Percentiles rank a stretch among this genome's conserved stretches.
phyloP scores from a whole-genome alignment of 2,329 filamentous ascomycete genomes.

The Cordyceps tenuipes region DNA sequence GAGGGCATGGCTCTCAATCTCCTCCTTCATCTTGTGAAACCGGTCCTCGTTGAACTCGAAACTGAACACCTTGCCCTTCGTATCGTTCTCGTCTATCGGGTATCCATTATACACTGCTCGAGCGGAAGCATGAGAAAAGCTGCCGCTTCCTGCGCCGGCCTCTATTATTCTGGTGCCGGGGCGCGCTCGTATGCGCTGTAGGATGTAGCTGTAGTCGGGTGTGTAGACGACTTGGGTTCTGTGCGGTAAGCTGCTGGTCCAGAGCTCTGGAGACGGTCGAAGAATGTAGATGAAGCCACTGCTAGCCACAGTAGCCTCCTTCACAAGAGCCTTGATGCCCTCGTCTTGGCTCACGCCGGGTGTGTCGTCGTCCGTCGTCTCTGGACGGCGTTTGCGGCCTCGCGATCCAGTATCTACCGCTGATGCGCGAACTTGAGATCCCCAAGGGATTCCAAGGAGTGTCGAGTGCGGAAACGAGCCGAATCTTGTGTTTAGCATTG shows the following conservation, averaged over 20 bases:
- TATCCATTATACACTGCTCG: conserved; percentile 70
- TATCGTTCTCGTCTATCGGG: conserved; percentile 34
- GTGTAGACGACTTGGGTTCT: conserved; percentile 82
- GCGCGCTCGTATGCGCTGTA: conserved; percentile 65
- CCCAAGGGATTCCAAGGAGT: conserved; percentile 73
- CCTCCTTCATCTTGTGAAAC: conserved; percentile 58
- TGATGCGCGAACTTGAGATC: conserved; percentile 82
- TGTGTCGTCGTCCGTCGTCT: conserved; percentile 32
- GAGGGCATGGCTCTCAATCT: conserved; percentile 61
- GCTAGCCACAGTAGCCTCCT: conserved; percentile 44
- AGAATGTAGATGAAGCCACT: conserved; percentile 73
- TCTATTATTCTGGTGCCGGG: conserved; percentile 70
- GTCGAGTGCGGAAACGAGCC: conserved; percentile 82
- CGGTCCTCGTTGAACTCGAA: conserved; percentile 74
- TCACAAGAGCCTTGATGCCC: conserved; percentile 30
- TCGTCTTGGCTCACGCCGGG: conserved; percentile 24
- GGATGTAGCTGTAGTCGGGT: conserved; percentile 76
- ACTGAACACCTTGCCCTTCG: conserved; percentile 65
- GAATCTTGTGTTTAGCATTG: conserved; percentile 84
- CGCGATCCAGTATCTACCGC: conserved; percentile 87
- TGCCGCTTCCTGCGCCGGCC: conserved; percentile 73
- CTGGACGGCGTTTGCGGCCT: conserved; percentile 58
- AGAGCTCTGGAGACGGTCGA: conserved; percentile 71
- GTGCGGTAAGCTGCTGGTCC: conserved; percentile 73
- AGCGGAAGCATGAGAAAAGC: conserved; percentile 72